Base-by-base conservation (phyloP, 2,329 filamentous ascomycete species). In the Cadophora gregata region DNA sequence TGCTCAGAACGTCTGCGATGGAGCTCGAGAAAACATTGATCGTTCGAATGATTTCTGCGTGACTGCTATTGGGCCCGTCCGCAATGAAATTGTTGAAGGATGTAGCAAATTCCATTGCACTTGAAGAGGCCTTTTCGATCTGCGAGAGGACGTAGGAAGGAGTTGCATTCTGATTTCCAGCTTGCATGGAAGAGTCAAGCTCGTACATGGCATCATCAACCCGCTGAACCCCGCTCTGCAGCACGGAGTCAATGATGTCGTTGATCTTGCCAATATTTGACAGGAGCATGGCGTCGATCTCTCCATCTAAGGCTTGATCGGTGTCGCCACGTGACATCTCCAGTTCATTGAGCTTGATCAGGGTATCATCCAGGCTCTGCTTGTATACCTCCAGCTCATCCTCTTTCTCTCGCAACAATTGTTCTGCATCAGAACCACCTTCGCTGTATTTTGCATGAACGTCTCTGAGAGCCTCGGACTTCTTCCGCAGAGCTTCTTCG, bases 41-140 rank as follows among this genome's bases (percentile, higher is more conserved):
- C 0, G 93, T 93, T 77, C 93, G 93, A 79, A 98, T 98, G 68
- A 99, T 91, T 67, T 97, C 94, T 1, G 91, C 88, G 75, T 97
- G 93, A 10, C 89, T 90, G 77, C 92, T 93, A 78, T 94, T 97
- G 5, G 95, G 94, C 0, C 96, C 96, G 77, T 99, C 96, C 8
- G 95, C 96, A 74, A 99, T 96, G 79, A 96, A 98, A 80, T 97
- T 97, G 83, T 97, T 99, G 85, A 98, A 99, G 0, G 96, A 90
- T 0, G 95, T 98, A 1, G 95, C 96, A 79, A 99, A 99, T 78
- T 99, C 96, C 79, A 96, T 98, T 14, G 96, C 93, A 71, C 90
- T 97, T 10, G 93, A 89, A 8, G 94, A 96, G 0, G 96, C 94
- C 82, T 98, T 99, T 78, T 99, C 96, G 66, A 98, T 94, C 78